Evolutionary conservation across 805 yeast genomes (phyloP), one percentile per base, ranked within the genome.

Genomic region (Lipomyces yamadae): DNA sequence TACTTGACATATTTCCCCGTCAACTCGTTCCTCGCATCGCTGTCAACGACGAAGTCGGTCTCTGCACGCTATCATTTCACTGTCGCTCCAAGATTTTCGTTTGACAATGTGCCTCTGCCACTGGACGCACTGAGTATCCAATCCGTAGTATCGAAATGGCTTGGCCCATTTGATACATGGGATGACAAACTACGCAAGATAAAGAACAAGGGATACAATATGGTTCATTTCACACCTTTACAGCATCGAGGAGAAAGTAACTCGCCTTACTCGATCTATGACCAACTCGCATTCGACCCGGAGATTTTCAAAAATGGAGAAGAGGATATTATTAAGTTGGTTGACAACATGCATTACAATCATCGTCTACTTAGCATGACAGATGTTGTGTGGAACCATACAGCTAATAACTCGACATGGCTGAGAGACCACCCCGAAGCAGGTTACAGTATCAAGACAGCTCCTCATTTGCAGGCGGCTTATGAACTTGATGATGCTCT

Each of bases 171-270:
- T 42, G 75, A 76, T 1, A 77, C 84, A 13, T 94, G 98, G 98
- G 85, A 85, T 64, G 76, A 78, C 0, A 80, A 90, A 64, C 90
- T 94, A 66, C 76, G 77, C 1, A 84, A 84, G 57, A 84, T 94
- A 56, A 78, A 88, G 15, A 76, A 78, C 7, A 95, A 95, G 77
- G 93, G 95, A 29, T 94, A 94, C 80, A 95, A 95, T 77, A 91
- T 94, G 97, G 81, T 95, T 56, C 99, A 94, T 80, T 94, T 94
- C 77, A 93, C 98, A 4, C 99, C 99, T 0, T 81, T 94, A 72
- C 97, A 94, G 78, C 80, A 87, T 70, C 83, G 98, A 64, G 99
- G 99, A 42, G 89, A 83, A 68, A 90, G 97, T 0, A 85, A 93
- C 76, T 93, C 98, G 5, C 99, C 99, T 0, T 94, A 93, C 76